These are phyloP conservation scores for Delphinella strobiligena DNA, from an alignment of 2,329 filamentous ascomycete species.

Conservation along the genomic window DNA sequence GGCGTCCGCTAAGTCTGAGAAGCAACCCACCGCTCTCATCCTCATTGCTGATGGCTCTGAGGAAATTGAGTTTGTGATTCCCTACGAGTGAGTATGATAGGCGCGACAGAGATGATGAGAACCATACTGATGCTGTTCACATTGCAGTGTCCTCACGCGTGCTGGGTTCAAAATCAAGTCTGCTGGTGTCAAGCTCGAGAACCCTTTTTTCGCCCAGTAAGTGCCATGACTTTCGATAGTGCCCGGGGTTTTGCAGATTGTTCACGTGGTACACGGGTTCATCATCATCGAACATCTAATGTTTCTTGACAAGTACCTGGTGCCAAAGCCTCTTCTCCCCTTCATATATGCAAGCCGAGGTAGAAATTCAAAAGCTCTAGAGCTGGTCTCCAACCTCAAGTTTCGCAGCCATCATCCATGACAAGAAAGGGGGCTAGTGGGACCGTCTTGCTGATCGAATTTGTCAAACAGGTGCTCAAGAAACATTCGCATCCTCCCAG, in stretches of 20 bases:
- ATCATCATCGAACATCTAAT: no score
- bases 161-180: conserved; percentile 26
- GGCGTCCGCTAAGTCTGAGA: not conserved
- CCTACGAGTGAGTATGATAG: conserved; percentile 21
- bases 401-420: no score
- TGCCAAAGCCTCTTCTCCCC: not conserved
- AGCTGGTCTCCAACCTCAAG: not conserved
- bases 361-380: not conserved
- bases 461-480: conserved; percentile 21
- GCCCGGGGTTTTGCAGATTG: not conserved
- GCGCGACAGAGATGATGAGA: not conserved
- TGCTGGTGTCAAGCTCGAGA: conserved; percentile 23
- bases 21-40: conserved; percentile 20
- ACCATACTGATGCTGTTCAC: not conserved
- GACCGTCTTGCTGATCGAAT: not conserved
- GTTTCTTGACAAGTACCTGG: not conserved
- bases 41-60: conserved; percentile 27
- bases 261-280: no score
- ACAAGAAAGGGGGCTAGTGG: not conserved
- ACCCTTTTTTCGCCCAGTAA: conserved; percentile 20
- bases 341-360: not conserved
- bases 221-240: conserved; percentile 8
- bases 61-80: conserved; percentile 29
- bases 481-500: conserved; percentile 24
- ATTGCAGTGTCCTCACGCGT: conserved; percentile 22